These are phyloP conservation scores for Abrus precatorius DNA, from an alignment of 306 rosid species.

Conservation along the genomic window DNA sequence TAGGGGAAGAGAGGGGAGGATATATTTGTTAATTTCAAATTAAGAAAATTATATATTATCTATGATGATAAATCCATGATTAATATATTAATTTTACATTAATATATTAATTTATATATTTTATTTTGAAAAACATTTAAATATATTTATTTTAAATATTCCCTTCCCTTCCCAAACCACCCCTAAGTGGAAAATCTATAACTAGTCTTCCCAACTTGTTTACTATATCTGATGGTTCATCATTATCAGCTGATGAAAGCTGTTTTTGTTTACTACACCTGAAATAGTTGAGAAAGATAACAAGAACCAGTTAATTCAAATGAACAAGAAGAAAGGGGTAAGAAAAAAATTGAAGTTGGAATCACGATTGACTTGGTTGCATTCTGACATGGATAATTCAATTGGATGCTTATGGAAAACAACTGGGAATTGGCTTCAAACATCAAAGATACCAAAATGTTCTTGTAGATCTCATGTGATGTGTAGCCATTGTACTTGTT, in stretches of 20 bases:
- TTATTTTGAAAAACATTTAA: too few species aligned
- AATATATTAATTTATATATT: too few species aligned
- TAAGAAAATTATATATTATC: too few species aligned
- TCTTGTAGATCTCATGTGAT: constrained; percentile 32
- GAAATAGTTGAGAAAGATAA: constrained; percentile 25
- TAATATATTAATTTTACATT: too few species aligned
- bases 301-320: constrained; percentile 17
- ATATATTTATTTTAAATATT: too few species aligned
- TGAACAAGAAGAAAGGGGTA: background rate
- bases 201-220: constrained; percentile 20
- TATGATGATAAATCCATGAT: too few species aligned
- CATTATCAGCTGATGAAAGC: constrained; percentile 25
- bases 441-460: background rate
- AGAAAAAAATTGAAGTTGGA: background rate
- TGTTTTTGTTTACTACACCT: constrained; percentile 5
- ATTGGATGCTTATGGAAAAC: constrained; percentile 31
- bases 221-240: constrained; percentile 27
- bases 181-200: background rate
- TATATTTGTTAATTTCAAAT: too few species aligned
- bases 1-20: too few species aligned
- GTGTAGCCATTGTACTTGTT: constrained; percentile 6
- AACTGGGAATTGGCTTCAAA: background rate
- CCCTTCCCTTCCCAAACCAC: too few species aligned
- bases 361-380: constrained; percentile 24
- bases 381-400: constrained; percentile 21